Evolutionary conservation across 2,329 filamentous ascomycete genomes (phyloP), one percentile per base, ranked within the genome.

Genomic region (Fusarium poae): DNA sequence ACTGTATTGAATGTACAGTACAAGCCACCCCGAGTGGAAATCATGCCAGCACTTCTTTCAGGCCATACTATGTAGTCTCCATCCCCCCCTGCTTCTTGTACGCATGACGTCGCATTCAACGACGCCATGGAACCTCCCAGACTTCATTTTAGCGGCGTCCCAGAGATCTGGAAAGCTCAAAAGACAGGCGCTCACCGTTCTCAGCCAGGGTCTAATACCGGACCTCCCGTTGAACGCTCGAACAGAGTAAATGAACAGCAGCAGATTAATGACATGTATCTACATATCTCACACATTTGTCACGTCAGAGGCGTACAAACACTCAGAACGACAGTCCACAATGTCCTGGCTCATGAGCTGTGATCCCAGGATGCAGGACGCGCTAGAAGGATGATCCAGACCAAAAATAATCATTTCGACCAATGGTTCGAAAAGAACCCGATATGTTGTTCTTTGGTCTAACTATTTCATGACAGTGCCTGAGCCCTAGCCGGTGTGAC

Each of bases 81-180:
- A 56, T 53, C 30, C 30, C 44, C 62, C 57, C 56, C 55, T 61
- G 63, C 65, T 43, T 58, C 55, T 42, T 39, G 50, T 54, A 68
- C 49, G 49, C 60, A 68, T 68, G 61, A 59, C 53, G 61, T 54
- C 52, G 52, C 60, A 63, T 62, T 60, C 48, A 23, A 53, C 64
- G 27, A 59, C 67, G 62, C 69, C 49, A 71, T n/a, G n/a, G n/a
- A n/a, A 52, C 54, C 70, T 62, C 35, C 56, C 48, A 62, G 56
- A 62, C 52, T 55, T 56, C 63, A 65, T 70, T 27, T 54, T 74
- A 74, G 72, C 71, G 72, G 61, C 68, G 68, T 72, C 72, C 72
- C 72, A 63, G 64, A 56, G 71, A 74, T 74, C 72, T 74, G 72
- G 72, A 61, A 74, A 72, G 59, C 57, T 56, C 54, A 61, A 61